phyloP scores from a whole-genome alignment of 345 rosid species.

The Abelmoschus esculentus region DNA sequence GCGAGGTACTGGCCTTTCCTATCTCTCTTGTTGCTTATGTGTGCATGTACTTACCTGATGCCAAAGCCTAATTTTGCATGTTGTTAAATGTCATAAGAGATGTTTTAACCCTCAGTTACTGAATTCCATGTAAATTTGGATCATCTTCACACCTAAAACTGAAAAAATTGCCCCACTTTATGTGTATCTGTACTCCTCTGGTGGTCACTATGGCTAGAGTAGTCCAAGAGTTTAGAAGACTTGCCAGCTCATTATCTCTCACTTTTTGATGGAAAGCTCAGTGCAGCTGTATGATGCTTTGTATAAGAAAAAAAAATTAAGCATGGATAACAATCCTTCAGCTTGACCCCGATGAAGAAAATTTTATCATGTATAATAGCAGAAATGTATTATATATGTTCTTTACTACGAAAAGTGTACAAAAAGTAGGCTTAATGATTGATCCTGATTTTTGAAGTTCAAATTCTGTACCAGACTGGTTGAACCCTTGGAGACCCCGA shows the following conservation, averaged over 20 bases:
- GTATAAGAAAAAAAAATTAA: background rate
- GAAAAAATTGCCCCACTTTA: background rate
- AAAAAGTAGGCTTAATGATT: background rate
- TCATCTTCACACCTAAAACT: background rate
- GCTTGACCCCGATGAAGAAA: background rate
- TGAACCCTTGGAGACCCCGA: background rate
- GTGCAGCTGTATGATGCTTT: background rate
- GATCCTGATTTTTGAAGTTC: background rate
- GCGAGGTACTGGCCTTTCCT: conserved; percentile 54
- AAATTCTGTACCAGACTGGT: background rate
- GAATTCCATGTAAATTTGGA: background rate
- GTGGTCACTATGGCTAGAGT: background rate
- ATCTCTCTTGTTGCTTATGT: conserved; percentile 3
- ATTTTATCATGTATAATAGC: background rate
- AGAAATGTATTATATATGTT: background rate
- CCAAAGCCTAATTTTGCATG: background rate
- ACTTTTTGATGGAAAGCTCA: background rate
- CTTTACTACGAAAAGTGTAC: background rate
- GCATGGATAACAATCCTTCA: background rate
- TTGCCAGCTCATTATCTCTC: background rate
- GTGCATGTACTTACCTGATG: conserved; percentile 1
- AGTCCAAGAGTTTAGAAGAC: background rate
- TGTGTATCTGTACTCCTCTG: background rate
- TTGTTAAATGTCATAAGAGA: background rate
- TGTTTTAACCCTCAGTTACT: background rate